Percentiles rank a stretch among this genome's conserved stretches.
Conservation (phyloP, 441 rosid genomes). For the Erysimum cheiri region DNA sequence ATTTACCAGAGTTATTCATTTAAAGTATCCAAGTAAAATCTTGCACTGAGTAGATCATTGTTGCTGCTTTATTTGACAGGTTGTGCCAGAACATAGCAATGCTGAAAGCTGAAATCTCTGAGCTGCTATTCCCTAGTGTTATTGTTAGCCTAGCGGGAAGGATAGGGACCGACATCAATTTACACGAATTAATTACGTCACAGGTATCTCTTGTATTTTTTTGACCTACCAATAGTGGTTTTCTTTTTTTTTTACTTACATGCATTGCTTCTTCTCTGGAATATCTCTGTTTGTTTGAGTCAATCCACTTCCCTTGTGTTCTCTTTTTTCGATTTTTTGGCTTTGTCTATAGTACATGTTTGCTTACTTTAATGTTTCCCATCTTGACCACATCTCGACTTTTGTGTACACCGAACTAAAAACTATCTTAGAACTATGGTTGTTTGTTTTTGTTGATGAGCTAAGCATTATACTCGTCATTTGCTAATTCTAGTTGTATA, state of each 20-base stretch:
- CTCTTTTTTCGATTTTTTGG: not conserved
- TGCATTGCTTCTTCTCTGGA: conserved; percentile 31
- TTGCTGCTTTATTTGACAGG: conserved; percentile 54
- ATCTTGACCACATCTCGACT: conserved; percentile 7
- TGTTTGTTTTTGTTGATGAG: conserved; percentile 15
- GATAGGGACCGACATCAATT: conserved; percentile 57
- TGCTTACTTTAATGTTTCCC: conserved; percentile 10
- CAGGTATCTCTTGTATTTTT: conserved; percentile 57
- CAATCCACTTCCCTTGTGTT: conserved; percentile 7
- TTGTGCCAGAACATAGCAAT: conserved; percentile 88
- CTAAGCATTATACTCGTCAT: conserved; percentile 2
- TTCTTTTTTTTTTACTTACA: not conserved
- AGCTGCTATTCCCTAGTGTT: conserved; percentile 82
- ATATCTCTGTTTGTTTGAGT: conserved; percentile 27
- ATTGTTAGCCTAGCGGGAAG: conserved; percentile 80
- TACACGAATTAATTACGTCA: conserved; percentile 66
- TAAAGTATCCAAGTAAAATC: conserved; percentile 18
- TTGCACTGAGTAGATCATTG: conserved; percentile 21
- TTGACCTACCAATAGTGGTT: not conserved
- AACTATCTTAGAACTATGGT: not conserved
- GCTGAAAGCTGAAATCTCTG: conserved; percentile 90
- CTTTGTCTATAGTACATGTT: conserved; percentile 1
- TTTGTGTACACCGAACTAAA: conserved; percentile 14
- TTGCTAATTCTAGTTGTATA: not conserved
- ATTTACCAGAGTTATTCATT: conserved; percentile 21